These are phyloP conservation scores for Aspergillus ostianus DNA, from an alignment of 495 filamentous ascomycete species.

Conservation along the genomic window DNA sequence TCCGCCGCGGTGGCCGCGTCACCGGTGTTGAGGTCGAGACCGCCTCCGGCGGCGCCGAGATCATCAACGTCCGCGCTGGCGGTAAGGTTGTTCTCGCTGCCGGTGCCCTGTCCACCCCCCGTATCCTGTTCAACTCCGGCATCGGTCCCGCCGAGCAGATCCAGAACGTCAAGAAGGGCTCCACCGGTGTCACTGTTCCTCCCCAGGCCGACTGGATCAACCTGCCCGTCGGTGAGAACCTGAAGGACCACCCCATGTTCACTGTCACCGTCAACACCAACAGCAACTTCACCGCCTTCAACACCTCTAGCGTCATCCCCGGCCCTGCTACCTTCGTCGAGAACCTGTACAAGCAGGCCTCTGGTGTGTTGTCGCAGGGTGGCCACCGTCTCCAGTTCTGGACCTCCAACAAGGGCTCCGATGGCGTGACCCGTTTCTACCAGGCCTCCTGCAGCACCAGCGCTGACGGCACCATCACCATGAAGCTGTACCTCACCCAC, in stretches of 20 bases:
- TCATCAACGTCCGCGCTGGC: slow-evolving; percentile 53
- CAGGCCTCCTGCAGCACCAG: slow-evolving; percentile 22
- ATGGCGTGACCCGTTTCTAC: slow-evolving; percentile 22
- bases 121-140: slow-evolving; percentile 62
- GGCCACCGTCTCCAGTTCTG: slow-evolving; percentile 51
- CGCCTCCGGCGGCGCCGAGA: slow-evolving; percentile 56
- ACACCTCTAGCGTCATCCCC: slow-evolving; percentile 60
- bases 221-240: slow-evolving; percentile 68
- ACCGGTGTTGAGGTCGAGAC: slow-evolving; percentile 65
- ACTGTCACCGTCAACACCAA: slow-evolving; percentile 59
- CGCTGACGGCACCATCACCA: slow-evolving; percentile 23
- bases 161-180: slow-evolving; percentile 46
- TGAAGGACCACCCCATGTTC: slow-evolving; percentile 69
- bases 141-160: slow-evolving; percentile 62
- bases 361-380: slow-evolving; percentile 64
- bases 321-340: slow-evolving; percentile 38
- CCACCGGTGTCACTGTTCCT: slow-evolving; percentile 43
- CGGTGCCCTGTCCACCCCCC: slow-evolving; percentile 65
- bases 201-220: slow-evolving; percentile 60
- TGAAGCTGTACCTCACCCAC: slow-evolving; percentile 41
- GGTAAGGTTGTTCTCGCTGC: slow-evolving; percentile 66
- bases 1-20: slow-evolving; percentile 57
- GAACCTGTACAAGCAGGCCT: slow-evolving; percentile 45
- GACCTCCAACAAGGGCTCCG: slow-evolving; percentile 20
- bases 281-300: slow-evolving; percentile 57